These are phyloP conservation scores for Epithele typhae DNA, from an alignment of 768 basidiomycete genomes.

Conservation along the genomic window DNA sequence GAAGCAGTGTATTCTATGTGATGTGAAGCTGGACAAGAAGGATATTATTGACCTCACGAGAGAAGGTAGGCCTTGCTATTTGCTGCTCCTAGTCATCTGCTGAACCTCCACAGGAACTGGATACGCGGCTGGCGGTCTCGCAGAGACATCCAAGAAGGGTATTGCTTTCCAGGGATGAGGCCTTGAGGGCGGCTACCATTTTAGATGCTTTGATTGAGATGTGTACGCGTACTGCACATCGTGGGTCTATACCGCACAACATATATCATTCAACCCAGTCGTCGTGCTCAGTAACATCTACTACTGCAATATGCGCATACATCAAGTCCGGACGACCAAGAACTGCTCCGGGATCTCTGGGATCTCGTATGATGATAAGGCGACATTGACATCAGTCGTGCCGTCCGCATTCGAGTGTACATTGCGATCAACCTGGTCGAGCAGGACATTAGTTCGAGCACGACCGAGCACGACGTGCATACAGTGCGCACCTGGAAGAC, in stretches of 20 bases:
- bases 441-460: not conserved
- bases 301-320: too few species aligned
- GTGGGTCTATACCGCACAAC: too few species aligned
- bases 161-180: constrained; percentile 31
- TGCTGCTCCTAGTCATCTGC: not conserved
- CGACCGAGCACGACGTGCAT: not conserved
- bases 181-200: not conserved
- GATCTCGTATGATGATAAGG: constrained; percentile 51
- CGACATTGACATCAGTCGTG: constrained; percentile 31
- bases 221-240: too few species aligned
- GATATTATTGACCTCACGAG: constrained; percentile 82
- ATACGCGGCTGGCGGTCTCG: constrained; percentile 90
- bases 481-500: constrained; percentile 62
- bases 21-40: constrained; percentile 54
- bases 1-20: constrained; percentile 87
- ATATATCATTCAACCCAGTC: too few species aligned
- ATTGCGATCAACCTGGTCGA: constrained; percentile 43
- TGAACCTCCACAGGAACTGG: constrained; percentile 63
- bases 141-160: constrained; percentile 79
- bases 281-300: too few species aligned
- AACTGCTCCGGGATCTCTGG: constrained; percentile 72
- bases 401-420: constrained; percentile 34
- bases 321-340: constrained; percentile 60
- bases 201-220: too few species aligned
- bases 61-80: constrained; percentile 60